phyloP scores from a whole-genome alignment of 352 stramenopile genomes.

The Globisporangium cystogenes region DNA sequence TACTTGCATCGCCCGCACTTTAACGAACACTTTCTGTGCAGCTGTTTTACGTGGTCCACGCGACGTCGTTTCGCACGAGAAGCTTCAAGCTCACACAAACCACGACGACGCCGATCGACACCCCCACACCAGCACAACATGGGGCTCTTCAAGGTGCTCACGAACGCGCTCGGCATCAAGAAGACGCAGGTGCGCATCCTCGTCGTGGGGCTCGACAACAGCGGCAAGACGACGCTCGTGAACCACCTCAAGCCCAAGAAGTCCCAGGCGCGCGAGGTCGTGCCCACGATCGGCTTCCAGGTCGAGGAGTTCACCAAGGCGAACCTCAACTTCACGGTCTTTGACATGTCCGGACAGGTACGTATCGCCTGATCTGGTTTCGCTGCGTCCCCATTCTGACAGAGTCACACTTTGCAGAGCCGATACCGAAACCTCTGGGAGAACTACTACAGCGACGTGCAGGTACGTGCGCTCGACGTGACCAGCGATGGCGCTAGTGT shows the following conservation, averaged over 20 bases:
- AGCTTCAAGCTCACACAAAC: no score
- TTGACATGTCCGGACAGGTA: slow-evolving; percentile 86
- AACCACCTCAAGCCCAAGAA: slow-evolving; percentile 91
- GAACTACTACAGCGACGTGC: slow-evolving; percentile 81
- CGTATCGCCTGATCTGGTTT: no score
- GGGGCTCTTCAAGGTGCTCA: slow-evolving; percentile 84
- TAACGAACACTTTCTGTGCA: no score
- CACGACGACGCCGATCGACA: no score
- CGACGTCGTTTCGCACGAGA: no score
- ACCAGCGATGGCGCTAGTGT: no score
- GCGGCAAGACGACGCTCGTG: slow-evolving; percentile 90
- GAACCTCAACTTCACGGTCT: slow-evolving; percentile 91
- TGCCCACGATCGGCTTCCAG: slow-evolving; percentile 88
- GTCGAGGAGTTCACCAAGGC: slow-evolving; percentile 88
- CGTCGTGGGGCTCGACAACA: slow-evolving; percentile 88
- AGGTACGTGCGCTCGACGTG: slow-evolving; percentile 11
- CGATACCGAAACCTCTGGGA: slow-evolving; percentile 82
- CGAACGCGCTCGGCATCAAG: slow-evolving; percentile 71
- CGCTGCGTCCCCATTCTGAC: no score
- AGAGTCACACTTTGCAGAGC: slow-evolving; percentile 23
- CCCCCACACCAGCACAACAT: slow-evolving; percentile 23
- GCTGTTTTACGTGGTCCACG: no score
- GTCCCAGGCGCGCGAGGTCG: slow-evolving; percentile 74
- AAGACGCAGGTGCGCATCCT: slow-evolving; percentile 85
- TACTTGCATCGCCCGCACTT: no score